Evolutionary conservation across 2,329 filamentous ascomycete genomes (phyloP).

Genomic region (Colletotrichum godetiae): DNA sequence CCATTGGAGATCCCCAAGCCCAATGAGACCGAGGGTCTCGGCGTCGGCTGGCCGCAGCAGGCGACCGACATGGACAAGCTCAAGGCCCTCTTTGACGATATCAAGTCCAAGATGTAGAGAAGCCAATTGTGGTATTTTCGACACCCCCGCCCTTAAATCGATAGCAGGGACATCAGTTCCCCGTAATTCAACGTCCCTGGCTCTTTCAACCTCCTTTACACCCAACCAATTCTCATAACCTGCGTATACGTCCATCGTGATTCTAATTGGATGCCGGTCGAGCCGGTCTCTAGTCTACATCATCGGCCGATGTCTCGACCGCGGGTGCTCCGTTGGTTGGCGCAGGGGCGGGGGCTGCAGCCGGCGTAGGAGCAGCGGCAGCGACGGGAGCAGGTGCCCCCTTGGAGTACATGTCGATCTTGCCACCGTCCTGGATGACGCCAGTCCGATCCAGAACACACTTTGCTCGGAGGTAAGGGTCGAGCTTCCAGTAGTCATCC

Average conservation of each 20-base stretch:
- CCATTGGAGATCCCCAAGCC: conserved; percentile 87
- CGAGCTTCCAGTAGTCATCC: conserved; percentile 87
- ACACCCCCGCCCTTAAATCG: neutral
- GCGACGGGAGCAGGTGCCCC: conserved; percentile 36
- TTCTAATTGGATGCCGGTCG: neutral
- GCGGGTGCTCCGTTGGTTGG: conserved; percentile 38
- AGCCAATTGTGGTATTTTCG: neutral
- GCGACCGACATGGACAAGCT: conserved; percentile 83
- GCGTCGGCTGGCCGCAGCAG: conserved; percentile 82
- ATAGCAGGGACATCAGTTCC: neutral
- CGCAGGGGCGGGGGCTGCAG: conserved; percentile 31
- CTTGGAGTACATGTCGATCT: conserved; percentile 75
- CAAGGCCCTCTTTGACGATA: conserved; percentile 81
- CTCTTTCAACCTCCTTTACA: neutral
- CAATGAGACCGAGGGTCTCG: conserved; percentile 82
- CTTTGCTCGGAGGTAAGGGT: conserved; percentile 86
- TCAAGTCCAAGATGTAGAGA: conserved; percentile 87
- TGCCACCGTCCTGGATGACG: conserved; percentile 74
- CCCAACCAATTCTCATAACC: neutral
- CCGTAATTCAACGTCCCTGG: conserved; percentile 34
- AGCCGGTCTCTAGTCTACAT: conserved; percentile 54
- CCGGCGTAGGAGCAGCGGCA: neutral
- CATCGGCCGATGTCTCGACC: conserved; percentile 53
- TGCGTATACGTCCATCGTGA: neutral
- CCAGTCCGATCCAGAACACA: conserved; percentile 88